Evolutionary conservation across 129 eudicot genomes (phyloP).

Genomic region (Cynara cardunculus): DNA sequence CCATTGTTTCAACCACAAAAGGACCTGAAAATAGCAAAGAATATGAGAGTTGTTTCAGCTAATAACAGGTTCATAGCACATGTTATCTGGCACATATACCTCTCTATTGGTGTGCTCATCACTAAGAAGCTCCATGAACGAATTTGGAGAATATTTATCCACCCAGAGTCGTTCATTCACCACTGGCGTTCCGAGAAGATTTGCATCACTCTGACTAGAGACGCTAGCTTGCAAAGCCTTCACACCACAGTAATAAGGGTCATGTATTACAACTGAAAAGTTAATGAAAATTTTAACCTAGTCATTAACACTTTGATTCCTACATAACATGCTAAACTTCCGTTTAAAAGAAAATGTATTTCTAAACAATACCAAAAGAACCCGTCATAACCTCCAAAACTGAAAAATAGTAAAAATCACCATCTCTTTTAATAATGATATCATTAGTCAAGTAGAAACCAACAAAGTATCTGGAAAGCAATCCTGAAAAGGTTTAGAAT

Average conservation of each 20-base stretch:
- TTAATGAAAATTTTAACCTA: background rate
- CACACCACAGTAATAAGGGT: constrained; percentile 19
- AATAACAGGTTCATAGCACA: background rate
- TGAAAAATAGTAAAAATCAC: background rate
- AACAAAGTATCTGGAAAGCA: background rate
- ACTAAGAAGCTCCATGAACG: constrained; percentile 94
- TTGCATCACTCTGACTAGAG: constrained; percentile 34
- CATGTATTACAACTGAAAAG: constrained; percentile 1
- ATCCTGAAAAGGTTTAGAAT: constrained; percentile 1
- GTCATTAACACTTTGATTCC: background rate
- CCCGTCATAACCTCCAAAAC: constrained; percentile 4
- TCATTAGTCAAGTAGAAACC: background rate
- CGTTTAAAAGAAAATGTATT: background rate
- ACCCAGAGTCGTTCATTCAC: constrained; percentile 83
- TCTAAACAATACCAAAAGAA: background rate
- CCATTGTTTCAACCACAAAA: constrained; percentile 98
- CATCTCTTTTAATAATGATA: background rate
- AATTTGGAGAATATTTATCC: constrained; percentile 92
- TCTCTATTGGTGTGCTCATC: constrained; percentile 94
- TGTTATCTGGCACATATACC: constrained; percentile 34
- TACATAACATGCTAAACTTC: background rate
- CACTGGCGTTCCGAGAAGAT: constrained; percentile 40
- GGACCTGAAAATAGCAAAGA: constrained; percentile 54
- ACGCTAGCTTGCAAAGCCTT: constrained; percentile 78
- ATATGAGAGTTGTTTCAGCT: constrained; percentile 3